phyloP scores from a whole-genome alignment of 192 early-diverging fungal genomes.

The Backusella australiensis region DNA sequence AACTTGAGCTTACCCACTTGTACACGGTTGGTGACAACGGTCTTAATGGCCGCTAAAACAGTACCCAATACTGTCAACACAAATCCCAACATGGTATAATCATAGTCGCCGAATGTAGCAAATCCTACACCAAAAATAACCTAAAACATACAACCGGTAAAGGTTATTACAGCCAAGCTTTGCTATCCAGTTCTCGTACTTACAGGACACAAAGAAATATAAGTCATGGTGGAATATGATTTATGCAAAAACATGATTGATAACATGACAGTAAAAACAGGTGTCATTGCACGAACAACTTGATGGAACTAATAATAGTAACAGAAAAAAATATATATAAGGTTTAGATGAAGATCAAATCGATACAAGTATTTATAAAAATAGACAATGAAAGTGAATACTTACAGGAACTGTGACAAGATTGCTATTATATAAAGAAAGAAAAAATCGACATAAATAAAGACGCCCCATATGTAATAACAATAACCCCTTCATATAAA shows the following conservation, averaged over 20 bases:
- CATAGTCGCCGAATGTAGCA: slow-evolving; percentile 80
- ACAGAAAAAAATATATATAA: too few relatives aligned
- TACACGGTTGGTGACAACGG: slow-evolving; percentile 79
- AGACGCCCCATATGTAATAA: not conserved
- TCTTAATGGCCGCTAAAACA: slow-evolving; percentile 75
- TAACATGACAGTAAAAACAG: slow-evolving; percentile 55
- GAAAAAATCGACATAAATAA: not conserved
- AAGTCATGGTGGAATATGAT: slow-evolving; percentile 37
- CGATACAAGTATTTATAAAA: slow-evolving; percentile 9
- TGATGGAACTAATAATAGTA: slow-evolving; percentile 54
- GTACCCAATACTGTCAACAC: slow-evolving; percentile 77
- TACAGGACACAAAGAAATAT: slow-evolving; percentile 45
- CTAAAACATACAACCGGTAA: slow-evolving; percentile 21
- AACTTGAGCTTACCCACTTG: slow-evolving; percentile 76
- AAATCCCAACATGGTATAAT: slow-evolving; percentile 67
- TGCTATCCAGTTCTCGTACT: slow-evolving; percentile 23
- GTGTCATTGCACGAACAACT: slow-evolving; percentile 65
- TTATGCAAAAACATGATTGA: slow-evolving; percentile 36
- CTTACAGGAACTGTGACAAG: slow-evolving; percentile 38
- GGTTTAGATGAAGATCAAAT: not conserved
- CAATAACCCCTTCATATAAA: not conserved
- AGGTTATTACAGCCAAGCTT: not conserved
- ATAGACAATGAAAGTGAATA: not conserved
- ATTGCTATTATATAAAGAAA: slow-evolving; percentile 20
- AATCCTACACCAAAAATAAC: slow-evolving; percentile 76